Evolutionary conservation across 371 early-diverging fungal species (phyloP).

Genomic region (Mucor plumbeus): DNA sequence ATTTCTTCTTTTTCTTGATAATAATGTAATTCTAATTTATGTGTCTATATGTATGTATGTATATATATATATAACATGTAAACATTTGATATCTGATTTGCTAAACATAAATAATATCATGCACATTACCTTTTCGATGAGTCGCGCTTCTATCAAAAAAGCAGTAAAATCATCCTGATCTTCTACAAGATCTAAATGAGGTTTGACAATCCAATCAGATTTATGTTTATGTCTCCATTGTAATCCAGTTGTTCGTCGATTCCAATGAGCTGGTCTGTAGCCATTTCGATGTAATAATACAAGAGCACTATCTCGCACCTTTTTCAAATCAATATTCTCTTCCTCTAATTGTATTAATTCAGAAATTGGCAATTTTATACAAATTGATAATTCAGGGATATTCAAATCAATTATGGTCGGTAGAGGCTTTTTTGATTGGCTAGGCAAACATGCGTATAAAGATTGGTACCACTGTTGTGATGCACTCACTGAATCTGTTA

Average conservation of each 20-base stretch:
- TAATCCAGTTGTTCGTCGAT: slow-evolving; percentile 10
- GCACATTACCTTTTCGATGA: slow-evolving; percentile 14
- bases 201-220: slow-evolving; percentile 12
- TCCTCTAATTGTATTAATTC: not conserved
- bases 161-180: not conserved
- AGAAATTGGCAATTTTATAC: slow-evolving; percentile 6
- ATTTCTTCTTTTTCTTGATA: slow-evolving; percentile 4
- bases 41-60: slow-evolving; percentile 12
- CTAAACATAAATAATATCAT: not conserved
- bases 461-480: slow-evolving; percentile 22
- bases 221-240: slow-evolving; percentile 7
- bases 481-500: not conserved
- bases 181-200: not conserved
- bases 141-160: slow-evolving; percentile 16
- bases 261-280: slow-evolving; percentile 9
- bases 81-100: not conserved
- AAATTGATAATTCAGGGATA: not conserved
- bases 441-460: slow-evolving; percentile 11
- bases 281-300: slow-evolving; percentile 11
- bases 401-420: slow-evolving; percentile 5
- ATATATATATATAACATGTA: not conserved
- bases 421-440: not conserved
- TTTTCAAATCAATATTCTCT: slow-evolving; percentile 10
- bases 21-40: slow-evolving; percentile 13
- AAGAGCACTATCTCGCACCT: slow-evolving; percentile 18